Evolutionary conservation across 495 filamentous ascomycete genomes (phyloP).

Genomic region (Rhizodiscina lignyota): DNA sequence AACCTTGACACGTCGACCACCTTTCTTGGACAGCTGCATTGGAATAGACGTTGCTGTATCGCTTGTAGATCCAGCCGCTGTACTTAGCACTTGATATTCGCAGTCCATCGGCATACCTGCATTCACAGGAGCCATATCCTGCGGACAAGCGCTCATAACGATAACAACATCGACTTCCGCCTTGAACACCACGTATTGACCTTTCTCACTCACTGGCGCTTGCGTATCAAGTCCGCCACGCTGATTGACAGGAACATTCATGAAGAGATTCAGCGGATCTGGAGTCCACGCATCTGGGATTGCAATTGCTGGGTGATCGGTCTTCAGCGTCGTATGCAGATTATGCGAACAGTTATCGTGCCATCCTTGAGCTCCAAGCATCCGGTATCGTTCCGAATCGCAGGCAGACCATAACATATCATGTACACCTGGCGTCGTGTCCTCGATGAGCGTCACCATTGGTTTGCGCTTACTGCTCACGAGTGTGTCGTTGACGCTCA

Average conservation of each 20-base stretch:
- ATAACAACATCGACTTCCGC: slow-evolving; percentile 23
- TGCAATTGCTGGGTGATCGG: slow-evolving; percentile 20
- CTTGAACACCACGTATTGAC: slow-evolving; percentile 20
- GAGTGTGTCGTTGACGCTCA: slow-evolving; percentile 16
- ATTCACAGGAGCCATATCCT: slow-evolving; percentile 21
- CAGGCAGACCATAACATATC: slow-evolving; percentile 24
- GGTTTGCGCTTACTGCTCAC: slow-evolving; percentile 20
- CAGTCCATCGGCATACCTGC: slow-evolving; percentile 17
- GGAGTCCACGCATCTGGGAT: slow-evolving; percentile 20
- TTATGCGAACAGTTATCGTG: slow-evolving; percentile 25
- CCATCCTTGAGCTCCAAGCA: slow-evolving; percentile 18
- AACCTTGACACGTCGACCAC: too few species aligned
- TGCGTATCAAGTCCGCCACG: slow-evolving; percentile 15
- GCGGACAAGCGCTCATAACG: slow-evolving; percentile 26
- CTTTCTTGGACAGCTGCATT: too few species aligned
- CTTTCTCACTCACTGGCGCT: slow-evolving; percentile 18
- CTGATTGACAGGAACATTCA: slow-evolving; percentile 25
- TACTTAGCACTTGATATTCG: too few species aligned
- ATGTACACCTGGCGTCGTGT: slow-evolving; percentile 22
- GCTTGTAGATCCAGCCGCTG: too few species aligned
- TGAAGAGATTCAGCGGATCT: slow-evolving; percentile 25
- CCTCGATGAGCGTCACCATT: slow-evolving; percentile 22
- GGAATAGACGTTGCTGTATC: too few species aligned
- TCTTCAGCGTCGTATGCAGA: slow-evolving; percentile 22
- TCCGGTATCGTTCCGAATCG: slow-evolving; percentile 18